A percentile compares a stretch with the other conserved stretches of the same genome.
Conservation (phyloP, 1,284 basidiomycete genomes). For the Termitomyces sp. region DNA sequence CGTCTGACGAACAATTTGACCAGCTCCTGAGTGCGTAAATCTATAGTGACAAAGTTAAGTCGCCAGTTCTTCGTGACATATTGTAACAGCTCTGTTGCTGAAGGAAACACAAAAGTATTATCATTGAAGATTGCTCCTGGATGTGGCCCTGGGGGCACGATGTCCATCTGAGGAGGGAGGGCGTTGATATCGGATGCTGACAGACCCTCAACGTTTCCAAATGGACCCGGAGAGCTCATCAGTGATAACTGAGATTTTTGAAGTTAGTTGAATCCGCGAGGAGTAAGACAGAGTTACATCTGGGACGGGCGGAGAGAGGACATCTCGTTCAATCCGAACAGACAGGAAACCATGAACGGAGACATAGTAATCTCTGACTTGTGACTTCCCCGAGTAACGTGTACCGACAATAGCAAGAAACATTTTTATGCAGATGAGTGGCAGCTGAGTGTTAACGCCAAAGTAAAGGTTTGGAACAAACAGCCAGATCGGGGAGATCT, state of each 20-base stretch:
- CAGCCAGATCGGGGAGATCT: conserved; percentile 1
- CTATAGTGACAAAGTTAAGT: conserved; percentile 75
- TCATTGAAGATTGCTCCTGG: neutral
- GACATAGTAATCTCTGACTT: conserved; percentile 71
- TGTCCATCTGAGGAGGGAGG: neutral
- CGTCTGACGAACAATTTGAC: conserved; percentile 76
- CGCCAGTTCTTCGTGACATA: conserved; percentile 84
- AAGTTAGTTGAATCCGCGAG: conserved; percentile 1
- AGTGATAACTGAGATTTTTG: neutral
- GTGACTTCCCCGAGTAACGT: conserved; percentile 75
- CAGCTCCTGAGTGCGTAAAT: conserved; percentile 56
- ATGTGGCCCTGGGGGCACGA: neutral
- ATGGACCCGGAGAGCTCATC: neutral
- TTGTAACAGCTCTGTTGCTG: conserved; percentile 59
- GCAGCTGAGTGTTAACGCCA: no score
- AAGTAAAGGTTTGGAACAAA: neutral
- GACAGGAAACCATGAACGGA: conserved; percentile 44
- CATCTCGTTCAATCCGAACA: conserved; percentile 32
- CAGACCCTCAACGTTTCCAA: neutral
- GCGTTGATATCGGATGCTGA: neutral
- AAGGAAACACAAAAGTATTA: conserved; percentile 38
- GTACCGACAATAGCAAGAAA: conserved; percentile 89
- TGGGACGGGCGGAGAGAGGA: conserved; percentile 13
- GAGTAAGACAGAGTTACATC: neutral
- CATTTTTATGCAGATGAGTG: conserved; percentile 20